Base-by-base conservation (phyloP, 768 basidiomycete genomes). In the Paxillus involutus region DNA sequence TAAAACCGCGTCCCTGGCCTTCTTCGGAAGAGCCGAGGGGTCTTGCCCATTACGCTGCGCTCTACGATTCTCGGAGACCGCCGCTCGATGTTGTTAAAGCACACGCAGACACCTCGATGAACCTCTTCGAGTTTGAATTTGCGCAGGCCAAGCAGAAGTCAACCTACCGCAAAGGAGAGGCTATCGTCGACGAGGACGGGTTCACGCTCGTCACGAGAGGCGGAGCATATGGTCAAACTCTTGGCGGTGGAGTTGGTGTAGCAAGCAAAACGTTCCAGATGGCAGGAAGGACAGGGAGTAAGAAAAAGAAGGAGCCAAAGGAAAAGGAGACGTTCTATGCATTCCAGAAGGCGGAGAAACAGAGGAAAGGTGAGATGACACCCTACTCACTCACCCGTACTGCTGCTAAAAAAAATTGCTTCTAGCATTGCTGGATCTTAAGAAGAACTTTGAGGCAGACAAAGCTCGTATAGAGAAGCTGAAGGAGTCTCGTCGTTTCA, bases 201-300 rank as follows among this genome's bases (percentile, higher is more conserved):
- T 98, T 96, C 69, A 96, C 93, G 11, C 81, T 98, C 12, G 94
- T 98, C 35, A 90, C 88, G n/a, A 80, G 94, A 36, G 91, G 93
- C 5, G 94, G 94, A 12, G 87, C 88, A 19, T 94, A 94, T 62
- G 94, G 94, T 5, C 79, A 91, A 65, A 91, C 91, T 1, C 75
- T 94, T 5, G 94, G 94, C 29, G 92, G 93, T 13, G 93, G 91
- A 1, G 78, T 82, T 35, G 78, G 75, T 2, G 80, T 87, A 8
- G 84, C 83, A 10, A 80, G 75, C 67, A 90, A 89, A 68, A 73
- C 74, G 63, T 86, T 76, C 60, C 71, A 77, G 62, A 67, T 58
- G 14, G 68, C 65, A 0, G 72, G 69, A 47, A 59, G 48, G 63
- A 73, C 58, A 35, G 68, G 71, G 43, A 77, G 72, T 48, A 70